Percentiles rank a stretch among this genome's conserved stretches.
These are phyloP conservation scores for Cordyceps farinosa DNA, from an alignment of 2,329 filamentous ascomycete genomes.

Conservation along the genomic window DNA sequence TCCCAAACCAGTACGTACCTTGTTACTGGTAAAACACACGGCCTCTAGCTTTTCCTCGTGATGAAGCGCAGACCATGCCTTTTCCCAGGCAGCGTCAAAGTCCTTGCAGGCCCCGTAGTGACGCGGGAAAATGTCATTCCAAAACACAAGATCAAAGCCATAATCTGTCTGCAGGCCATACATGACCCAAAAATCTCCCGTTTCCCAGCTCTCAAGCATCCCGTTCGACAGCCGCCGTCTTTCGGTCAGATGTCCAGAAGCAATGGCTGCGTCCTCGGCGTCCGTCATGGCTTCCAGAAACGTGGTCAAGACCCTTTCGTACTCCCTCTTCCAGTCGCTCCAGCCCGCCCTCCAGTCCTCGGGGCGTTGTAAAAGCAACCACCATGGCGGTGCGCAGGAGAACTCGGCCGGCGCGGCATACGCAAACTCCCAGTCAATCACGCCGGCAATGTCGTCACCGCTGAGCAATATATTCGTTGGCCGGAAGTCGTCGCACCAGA, in stretches of 20 bases:
- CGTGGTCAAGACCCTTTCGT: neutral
- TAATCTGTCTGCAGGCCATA: neutral
- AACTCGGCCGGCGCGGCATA: neutral
- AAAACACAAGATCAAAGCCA: slow-evolving; percentile 1
- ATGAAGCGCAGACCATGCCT: too few relatives aligned
- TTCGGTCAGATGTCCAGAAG: neutral
- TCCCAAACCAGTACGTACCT: too few relatives aligned
- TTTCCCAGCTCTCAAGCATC: slow-evolving; percentile 1
- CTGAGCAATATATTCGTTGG: neutral
- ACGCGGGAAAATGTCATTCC: neutral
- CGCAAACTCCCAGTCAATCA: neutral
- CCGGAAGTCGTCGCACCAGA: slow-evolving; percentile 6
- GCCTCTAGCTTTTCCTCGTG: too few relatives aligned
- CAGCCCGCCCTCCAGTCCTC: neutral
- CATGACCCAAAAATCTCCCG: slow-evolving; percentile 1
- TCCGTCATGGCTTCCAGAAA: slow-evolving; percentile 2
- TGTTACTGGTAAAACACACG: too few relatives aligned
- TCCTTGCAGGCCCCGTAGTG: neutral
- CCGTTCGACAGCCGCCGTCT: neutral
- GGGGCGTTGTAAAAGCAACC: neutral
- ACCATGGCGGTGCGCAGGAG: slow-evolving; percentile 1
- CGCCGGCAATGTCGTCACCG: neutral
- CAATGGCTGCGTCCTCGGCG: neutral
- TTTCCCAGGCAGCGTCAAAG: neutral
- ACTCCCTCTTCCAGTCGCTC: neutral